Base-by-base conservation (phyloP, 2,329 filamentous ascomycete genomes). In the Phialophora verrucosa region DNA sequence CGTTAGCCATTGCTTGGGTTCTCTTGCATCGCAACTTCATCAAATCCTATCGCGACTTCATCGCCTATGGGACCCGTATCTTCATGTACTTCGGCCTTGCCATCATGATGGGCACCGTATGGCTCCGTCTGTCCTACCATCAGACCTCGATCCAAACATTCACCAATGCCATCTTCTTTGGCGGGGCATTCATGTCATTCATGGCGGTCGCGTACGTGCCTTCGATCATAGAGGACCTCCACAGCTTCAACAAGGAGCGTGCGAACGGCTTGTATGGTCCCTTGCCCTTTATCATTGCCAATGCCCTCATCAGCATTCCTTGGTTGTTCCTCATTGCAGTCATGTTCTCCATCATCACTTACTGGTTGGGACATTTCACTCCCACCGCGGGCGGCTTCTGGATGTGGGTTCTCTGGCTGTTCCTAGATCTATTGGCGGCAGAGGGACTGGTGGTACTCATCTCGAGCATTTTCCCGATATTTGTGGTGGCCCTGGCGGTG, bases 201-300 rank as follows among this genome's bases (percentile, higher is more conserved):
- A 91, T 92, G 89, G 89, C 89, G 0, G 88, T 96, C 0, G 92
- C 92, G 0, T 96, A 96, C 76, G 90, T 95, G 2, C 92, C 92
- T 0, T 86, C 91, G 0, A 95, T 90, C 76, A 85, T 96, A 50
- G 92, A 96, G 75, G 91, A 96, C 76, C 85, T 88, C 27, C 81
- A 85, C 5, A 88, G 87, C 0, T 93, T 88, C 76, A 81, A 87
- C 72, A 92, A 94, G 77, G 92, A 96, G 74, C 87, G 90, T 55
- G 88, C 87, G 44, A 96, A 96, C 75, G 92, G 92, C 0, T 83
- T 96, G 0, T 93, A 93, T 75, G 90, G 91, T 0, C 85, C 92
- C 0, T 83, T 88, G 0, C 84, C 89, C 1, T 91, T 96, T 76
- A 83, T 93, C 63, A 64, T 93, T 0, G 85, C 91, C 62, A 96